These are phyloP conservation scores for Neurospora tetrasperma DNA, from an alignment of 495 filamentous ascomycete species.

Conservation along the genomic window DNA sequence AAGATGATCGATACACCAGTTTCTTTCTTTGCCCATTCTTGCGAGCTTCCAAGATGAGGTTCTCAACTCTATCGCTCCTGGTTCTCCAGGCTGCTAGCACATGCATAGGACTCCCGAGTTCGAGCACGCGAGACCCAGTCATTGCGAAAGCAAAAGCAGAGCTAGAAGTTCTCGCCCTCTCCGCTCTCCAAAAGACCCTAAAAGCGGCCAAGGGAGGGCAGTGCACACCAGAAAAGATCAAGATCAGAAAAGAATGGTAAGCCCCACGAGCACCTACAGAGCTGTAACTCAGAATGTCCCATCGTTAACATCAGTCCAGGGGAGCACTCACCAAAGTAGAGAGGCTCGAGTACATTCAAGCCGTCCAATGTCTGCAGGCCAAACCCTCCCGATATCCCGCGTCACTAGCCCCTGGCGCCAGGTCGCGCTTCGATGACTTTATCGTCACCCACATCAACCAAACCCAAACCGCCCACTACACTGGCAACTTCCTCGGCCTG, in stretches of 20 bases:
- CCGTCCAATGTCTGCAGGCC: conserved; percentile 52
- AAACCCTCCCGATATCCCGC: conserved; percentile 39
- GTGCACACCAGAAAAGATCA: conserved; percentile 26
- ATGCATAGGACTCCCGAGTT: not conserved
- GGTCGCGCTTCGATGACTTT: conserved; percentile 58
- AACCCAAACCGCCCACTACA: conserved; percentile 50
- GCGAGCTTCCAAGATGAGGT: not conserved
- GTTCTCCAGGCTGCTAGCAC: not conserved
- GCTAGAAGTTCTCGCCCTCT: not conserved
- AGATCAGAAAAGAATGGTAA: conserved; percentile 16
- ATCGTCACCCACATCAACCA: conserved; percentile 57
- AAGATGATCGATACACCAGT: not conserved
- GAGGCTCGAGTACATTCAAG: conserved; percentile 48
- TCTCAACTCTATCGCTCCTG: not conserved
- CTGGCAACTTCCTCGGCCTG: conserved; percentile 59
- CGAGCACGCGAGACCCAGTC: not conserved
- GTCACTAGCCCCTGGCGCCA: conserved; percentile 22
- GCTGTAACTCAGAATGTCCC: not conserved
- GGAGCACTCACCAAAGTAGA: conserved; percentile 35
- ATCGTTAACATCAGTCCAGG: conserved; percentile 21
- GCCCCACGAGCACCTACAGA: not conserved
- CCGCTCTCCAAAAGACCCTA: not conserved
- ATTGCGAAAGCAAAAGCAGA: not conserved
- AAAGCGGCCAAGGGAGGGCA: not conserved
- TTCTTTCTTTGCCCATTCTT: not conserved